These are phyloP conservation scores for Ogataea pini DNA, from an alignment of 805 yeast species.

Conservation along the genomic window DNA sequence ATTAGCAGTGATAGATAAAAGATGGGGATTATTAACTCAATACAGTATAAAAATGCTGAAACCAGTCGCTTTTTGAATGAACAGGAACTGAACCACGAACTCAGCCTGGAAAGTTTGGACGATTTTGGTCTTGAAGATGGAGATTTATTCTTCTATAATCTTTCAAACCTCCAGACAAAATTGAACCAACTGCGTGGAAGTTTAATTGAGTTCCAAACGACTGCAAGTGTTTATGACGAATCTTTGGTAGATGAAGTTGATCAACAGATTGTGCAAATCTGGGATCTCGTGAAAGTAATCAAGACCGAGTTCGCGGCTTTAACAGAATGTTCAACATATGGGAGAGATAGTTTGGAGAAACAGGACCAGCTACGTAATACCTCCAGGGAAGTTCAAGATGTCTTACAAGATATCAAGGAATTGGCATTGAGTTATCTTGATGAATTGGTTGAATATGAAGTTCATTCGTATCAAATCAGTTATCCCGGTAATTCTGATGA, in stretches of 20 bases:
- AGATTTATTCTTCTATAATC: neutral
- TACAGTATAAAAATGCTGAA: neutral
- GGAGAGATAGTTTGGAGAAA: neutral
- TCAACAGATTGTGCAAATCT: neutral
- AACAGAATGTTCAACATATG: neutral
- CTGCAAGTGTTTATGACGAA: slow-evolving; percentile 7
- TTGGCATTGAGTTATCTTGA: neutral
- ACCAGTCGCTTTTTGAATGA: neutral
- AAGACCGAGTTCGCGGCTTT: neutral
- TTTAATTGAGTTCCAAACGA: slow-evolving; percentile 7
- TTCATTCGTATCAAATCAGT: neutral
- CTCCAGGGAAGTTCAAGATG: neutral
- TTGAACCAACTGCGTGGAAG: neutral
- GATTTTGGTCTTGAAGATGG: neutral
- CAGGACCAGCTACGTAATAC: neutral
- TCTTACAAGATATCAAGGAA: slow-evolving; percentile 1
- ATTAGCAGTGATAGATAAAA: neutral
- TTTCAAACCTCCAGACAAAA: slow-evolving; percentile 3
- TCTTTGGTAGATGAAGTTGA: slow-evolving; percentile 1
- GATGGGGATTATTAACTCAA: neutral
- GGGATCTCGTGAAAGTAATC: neutral
- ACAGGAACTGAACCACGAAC: neutral
- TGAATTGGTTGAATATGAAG: neutral
- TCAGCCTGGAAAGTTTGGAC: neutral
- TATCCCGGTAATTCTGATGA: slow-evolving; percentile 2